Evolutionary conservation across 768 basidiomycete genomes (phyloP), one percentile per base, ranked within the genome.

Genomic region (Tubosaeta sp.): DNA sequence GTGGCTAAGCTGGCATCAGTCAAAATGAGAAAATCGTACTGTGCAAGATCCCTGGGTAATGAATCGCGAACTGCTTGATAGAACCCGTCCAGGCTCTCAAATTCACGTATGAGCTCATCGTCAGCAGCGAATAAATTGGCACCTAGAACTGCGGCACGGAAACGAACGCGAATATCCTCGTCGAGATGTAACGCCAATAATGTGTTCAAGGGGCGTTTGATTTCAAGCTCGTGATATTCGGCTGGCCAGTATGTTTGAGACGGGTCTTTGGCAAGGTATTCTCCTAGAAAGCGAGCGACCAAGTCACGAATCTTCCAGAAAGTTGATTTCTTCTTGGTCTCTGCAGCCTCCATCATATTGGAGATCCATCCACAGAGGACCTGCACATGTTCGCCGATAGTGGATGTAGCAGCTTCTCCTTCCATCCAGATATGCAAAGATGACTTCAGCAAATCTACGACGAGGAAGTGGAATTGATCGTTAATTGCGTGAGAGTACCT

Each of bases 81-180:
- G 38, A 66, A 61, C 32, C 44, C 55, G 3, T 66, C 65, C 31
- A 68, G n/a, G 29, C 61, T 56, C 22, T 61, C 54, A 19, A 56
- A 54, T 16, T 56, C 51, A 27, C 48, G 54, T 18, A 41, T 73
- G 71, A 16, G 81, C 21, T 47, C 54, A 11, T 54, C 58, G 19
- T 54, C 72, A 2, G 78, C 64, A 3, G 77, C 71, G 58, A 90
- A 83, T 22, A 89, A 63, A 8, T 73, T 73, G 27, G 83, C 77
- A 46, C 75, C 82, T n/a, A 79, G 67, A 13, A 75, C 70, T 1
- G 86, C 86, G 1, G 78, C 79, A 27, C 89, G 83, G 62, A 93
- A 87, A 14, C 95, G 83, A 41, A 96, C 87, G 29, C 93, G 81
- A 18, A 88, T 82, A 62, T 98, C 94, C 35, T 73, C 68, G 66